Evolutionary conservation across 148 eudicot genomes (phyloP), one percentile per base, ranked within the genome.

Genomic region (Amaranthus palmeri): DNA sequence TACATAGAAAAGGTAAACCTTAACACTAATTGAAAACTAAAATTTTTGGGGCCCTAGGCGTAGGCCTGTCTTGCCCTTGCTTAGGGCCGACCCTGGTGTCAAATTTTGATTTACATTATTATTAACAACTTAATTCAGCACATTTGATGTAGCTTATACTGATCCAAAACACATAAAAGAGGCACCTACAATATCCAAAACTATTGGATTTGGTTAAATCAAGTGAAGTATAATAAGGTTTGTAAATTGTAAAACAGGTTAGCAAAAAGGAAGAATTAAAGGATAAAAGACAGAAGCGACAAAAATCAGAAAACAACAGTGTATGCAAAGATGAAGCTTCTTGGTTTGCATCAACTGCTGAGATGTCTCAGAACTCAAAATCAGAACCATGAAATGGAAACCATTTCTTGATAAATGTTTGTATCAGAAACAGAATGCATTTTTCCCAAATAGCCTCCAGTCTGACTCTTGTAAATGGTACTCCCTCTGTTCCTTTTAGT

Each of bases 241-340:
- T 62, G n/a, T 13, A 6, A 3, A 67, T 68, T 54, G 8, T 53
- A 65, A 17, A 62, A 60, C 73, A 83, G 86, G 77, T 77, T 52
- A 79, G 50, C 73, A 81, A 67, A 76, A 81, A 77, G 75, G 75
- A 79, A 10, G 68, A 61, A 56, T 65, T 77, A 50, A 64, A 52
- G 72, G 84, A 76, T 5, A 69, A 65, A 76, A 76, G 67, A 60
- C 77, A 79, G 54, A 78, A 81, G 72, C 67, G 60, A 49, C 83
- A 70, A 71, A 81, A 72, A 69, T 41, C 53, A 57, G 80, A 53
- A 72, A 70, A 62, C 67, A 66, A 25, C 60, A 54, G 54, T 69
- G 56, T 47, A 54, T 57, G 69, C 65, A 60, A 77, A 62, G 80
- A 76, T 68, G 59, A 70, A 65, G 57, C 75, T 17, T 71, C 74